Evolutionary conservation across 805 yeast genomes (phyloP), one percentile per base, ranked within the genome.

Genomic region (Cyberlindnera euphorbiae): DNA sequence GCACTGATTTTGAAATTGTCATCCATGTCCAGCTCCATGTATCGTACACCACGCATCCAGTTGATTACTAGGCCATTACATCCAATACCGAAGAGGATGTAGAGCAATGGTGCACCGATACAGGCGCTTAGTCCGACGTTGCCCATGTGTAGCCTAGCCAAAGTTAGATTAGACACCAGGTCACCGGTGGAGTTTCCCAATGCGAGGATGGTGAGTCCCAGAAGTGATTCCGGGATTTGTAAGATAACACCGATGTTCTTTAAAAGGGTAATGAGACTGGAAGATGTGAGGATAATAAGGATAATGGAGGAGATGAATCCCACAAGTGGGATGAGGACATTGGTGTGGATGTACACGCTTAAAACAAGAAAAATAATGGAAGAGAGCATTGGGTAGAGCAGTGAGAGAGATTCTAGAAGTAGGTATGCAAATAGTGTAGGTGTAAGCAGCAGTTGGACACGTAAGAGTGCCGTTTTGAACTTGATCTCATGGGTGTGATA

Each of bases 91-190:
- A 89, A 66, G 9, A 93, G 63, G 28, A 82, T 64, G 35, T 88
- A 82, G 28, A 93, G 57, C 39, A 90, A 60, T 0, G 97, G 97
- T 1, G 96, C 87, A 0, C 97, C 97, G 56, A 89, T 82, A 53
- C 97, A 89, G 0, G 97, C 96, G 19, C 93, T 84, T n/a, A 93
- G 66, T 0, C 97, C 97, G 83, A 90, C 83, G 30, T 82, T 69
- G 0, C 95, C 85, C 62, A 76, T 79, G 0, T 95, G 96, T 69
- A 85, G 73, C 39, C 66, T 66, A 0, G 95, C 88, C 17, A 90
- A 75, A 0, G 94, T 82, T 24, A 82, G 57, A 48, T 90, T 87
- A 0, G 96, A 82, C 1, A 89, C 78, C 31, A 89, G 63, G 53
- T 90, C 98, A 6, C 97, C 97, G 6, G 84, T 63, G 1, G 96